Conservation (phyloP, 306 rosid species). For the Geum urbanum region DNA sequence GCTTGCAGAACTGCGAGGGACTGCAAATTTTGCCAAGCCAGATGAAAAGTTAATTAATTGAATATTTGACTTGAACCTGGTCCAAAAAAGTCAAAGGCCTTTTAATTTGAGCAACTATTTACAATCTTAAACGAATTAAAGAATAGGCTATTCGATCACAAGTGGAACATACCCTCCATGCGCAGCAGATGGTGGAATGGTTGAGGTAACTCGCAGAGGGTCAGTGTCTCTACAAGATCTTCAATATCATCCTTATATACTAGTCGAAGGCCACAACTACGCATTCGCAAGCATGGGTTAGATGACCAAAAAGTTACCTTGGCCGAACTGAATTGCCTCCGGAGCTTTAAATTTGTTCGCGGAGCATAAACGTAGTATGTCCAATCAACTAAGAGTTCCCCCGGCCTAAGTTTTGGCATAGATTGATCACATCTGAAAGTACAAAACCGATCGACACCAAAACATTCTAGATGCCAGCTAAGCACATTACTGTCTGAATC, state of each 20-base stretch:
- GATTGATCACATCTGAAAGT: not conserved
- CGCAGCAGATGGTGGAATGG: not conserved
- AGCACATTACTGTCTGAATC: not conserved
- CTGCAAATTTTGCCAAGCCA: too few species aligned
- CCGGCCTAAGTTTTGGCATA: not conserved
- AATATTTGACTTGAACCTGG: too few species aligned
- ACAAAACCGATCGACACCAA: not conserved
- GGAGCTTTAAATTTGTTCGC: not conserved
- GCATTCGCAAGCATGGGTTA: not conserved
- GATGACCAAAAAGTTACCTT: not conserved
- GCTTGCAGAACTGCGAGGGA: too few species aligned
- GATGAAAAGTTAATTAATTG: too few species aligned
- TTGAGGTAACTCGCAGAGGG: not conserved
- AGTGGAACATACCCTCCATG: too few species aligned
- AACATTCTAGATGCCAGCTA: not conserved
- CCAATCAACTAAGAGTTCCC: not conserved
- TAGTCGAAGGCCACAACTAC: not conserved
- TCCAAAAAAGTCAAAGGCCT: too few species aligned
- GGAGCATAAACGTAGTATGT: not conserved
- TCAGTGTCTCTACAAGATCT: not conserved
- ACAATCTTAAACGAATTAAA: too few species aligned
- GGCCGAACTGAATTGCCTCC: not conserved
- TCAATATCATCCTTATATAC: not conserved
- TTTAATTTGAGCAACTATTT: too few species aligned
- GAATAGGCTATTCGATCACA: too few species aligned